Percentiles rank a stretch among this genome's conserved stretches.
Evolutionary conservation across 1,139 yeast genomes (phyloP).

Genomic region (Protomyces gravidus): DNA sequence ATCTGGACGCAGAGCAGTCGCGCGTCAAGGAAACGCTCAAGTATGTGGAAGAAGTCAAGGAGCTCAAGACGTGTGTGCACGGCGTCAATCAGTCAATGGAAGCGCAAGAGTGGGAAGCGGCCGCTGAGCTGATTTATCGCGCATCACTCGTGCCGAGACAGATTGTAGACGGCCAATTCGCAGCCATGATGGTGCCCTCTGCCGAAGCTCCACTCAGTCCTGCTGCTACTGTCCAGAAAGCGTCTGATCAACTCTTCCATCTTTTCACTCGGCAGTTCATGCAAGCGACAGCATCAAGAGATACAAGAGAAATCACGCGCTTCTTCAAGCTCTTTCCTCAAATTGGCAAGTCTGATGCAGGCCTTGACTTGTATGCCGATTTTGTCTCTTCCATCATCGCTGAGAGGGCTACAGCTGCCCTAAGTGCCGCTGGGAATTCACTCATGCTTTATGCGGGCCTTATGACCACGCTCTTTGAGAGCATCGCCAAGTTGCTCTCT

Average conservation of each 20-base stretch:
- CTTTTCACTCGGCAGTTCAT: constrained; percentile 62
- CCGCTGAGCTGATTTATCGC: constrained; percentile 60
- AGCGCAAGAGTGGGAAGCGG: constrained; percentile 63
- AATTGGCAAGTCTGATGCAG: constrained; percentile 65
- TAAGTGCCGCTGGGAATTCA: constrained; percentile 26
- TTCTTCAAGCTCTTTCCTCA: constrained; percentile 85
- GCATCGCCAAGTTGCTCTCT: constrained; percentile 73
- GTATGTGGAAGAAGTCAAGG: constrained; percentile 63
- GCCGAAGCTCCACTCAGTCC: constrained; percentile 86
- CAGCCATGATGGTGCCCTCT: constrained; percentile 82
- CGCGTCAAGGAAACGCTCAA: constrained; percentile 61
- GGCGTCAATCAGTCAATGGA: constrained; percentile 68
- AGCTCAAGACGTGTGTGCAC: constrained; percentile 58
- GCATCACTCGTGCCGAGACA: constrained; percentile 54
- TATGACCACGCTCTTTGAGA: constrained; percentile 72
- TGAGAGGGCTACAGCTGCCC: constrained; percentile 47
- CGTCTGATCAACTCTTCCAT: constrained; percentile 56
- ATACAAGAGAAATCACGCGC: constrained; percentile 66
- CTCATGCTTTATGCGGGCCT: constrained; percentile 25
- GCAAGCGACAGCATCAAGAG: constrained; percentile 61
- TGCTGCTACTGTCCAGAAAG: constrained; percentile 50
- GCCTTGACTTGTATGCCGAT: constrained; percentile 73
- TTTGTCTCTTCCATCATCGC: constrained; percentile 83
- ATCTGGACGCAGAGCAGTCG: constrained; percentile 49
- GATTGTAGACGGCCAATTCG: constrained; percentile 62